These are phyloP conservation scores for Acacia pycnantha DNA, from an alignment of 331 rosid genomes.

Conservation along the genomic window DNA sequence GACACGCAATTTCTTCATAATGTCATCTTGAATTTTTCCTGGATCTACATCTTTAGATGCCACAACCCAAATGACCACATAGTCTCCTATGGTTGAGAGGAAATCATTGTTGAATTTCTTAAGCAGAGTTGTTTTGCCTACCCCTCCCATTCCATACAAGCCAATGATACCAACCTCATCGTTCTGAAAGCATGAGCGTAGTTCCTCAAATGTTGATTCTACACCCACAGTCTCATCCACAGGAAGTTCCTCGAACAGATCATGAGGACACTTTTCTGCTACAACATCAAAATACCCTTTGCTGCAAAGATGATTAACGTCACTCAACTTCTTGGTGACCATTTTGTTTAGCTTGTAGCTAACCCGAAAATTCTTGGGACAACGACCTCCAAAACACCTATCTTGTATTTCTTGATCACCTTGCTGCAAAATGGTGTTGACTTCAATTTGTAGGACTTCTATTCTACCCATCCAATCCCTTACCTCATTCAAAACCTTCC, in stretches of 20 bases:
- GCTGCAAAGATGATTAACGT: background rate
- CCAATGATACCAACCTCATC: background rate
- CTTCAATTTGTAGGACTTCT: background rate
- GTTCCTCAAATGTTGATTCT: background rate
- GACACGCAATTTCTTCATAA: too few species aligned
- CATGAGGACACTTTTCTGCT: background rate
- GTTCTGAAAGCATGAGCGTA: background rate
- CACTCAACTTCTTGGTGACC: background rate
- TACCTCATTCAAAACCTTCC: background rate
- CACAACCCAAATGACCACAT: background rate
- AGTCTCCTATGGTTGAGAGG: background rate
- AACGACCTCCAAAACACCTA: background rate
- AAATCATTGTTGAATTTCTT: conserved; percentile 15
- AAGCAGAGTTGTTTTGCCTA: background rate
- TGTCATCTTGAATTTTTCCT: too few species aligned
- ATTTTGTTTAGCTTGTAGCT: background rate
- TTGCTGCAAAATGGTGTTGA: background rate
- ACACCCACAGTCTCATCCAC: background rate
- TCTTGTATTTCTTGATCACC: background rate
- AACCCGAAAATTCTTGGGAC: background rate
- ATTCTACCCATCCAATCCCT: background rate
- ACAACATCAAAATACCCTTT: background rate
- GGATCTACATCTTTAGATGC: too few species aligned
- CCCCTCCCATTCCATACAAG: background rate
- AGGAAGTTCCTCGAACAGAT: background rate